phyloP scores from a whole-genome alignment of 495 filamentous ascomycete genomes.

The Penicillium roqueforti region DNA sequence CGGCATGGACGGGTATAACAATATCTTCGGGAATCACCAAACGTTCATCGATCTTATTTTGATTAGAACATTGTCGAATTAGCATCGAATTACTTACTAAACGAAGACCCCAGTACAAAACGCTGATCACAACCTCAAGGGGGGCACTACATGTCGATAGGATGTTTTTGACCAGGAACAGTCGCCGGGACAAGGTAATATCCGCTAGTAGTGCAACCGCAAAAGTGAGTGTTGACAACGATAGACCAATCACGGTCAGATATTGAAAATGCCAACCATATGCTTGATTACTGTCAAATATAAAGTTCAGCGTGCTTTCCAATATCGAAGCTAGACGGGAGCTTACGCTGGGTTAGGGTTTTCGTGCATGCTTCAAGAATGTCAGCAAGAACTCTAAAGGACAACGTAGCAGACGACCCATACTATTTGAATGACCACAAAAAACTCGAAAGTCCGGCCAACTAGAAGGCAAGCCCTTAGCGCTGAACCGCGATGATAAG shows the following conservation, averaged over 20 bases:
- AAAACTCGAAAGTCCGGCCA: slow-evolving; percentile 64
- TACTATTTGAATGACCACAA: slow-evolving; percentile 64
- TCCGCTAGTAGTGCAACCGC: slow-evolving; percentile 68
- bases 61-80: neutral
- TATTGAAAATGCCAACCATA: slow-evolving; percentile 86
- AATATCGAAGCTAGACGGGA: slow-evolving; percentile 21
- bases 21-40: slow-evolving; percentile 54
- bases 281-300: slow-evolving; percentile 50
- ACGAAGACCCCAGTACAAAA: slow-evolving; percentile 81
- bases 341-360: slow-evolving; percentile 46
- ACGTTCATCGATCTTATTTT: slow-evolving; percentile 55
- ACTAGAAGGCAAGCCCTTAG: slow-evolving; percentile 22
- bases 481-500: neutral
- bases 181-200: slow-evolving; percentile 55
- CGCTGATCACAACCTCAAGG: slow-evolving; percentile 72
- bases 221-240: slow-evolving; percentile 66
- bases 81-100: slow-evolving; percentile 21
- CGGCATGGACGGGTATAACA: slow-evolving; percentile 40
- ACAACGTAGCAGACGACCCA: neutral
- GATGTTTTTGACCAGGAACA: slow-evolving; percentile 73
- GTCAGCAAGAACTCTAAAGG: slow-evolving; percentile 11
- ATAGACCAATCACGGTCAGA: slow-evolving; percentile 77
- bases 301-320: neutral
- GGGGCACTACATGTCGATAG: slow-evolving; percentile 70
- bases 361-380: slow-evolving; percentile 37